Conservation (phyloP, 805 yeast genomes). For the Starmerella etchellsii region DNA sequence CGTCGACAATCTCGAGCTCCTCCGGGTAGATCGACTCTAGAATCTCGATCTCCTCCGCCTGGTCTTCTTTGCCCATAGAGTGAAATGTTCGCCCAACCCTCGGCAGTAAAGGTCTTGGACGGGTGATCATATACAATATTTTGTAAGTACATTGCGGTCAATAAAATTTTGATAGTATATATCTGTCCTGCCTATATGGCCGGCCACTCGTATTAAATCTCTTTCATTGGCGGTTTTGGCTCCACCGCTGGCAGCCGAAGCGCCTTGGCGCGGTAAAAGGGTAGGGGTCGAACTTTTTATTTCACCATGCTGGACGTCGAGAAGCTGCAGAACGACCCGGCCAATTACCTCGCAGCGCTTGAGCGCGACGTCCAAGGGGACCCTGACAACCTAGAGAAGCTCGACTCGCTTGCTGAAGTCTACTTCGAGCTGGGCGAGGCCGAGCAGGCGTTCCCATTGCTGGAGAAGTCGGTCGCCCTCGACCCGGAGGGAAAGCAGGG, state of each 20-base stretch:
- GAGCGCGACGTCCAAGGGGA: conserved; percentile 26
- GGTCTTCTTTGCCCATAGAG: conserved; percentile 59
- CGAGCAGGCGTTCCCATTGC: conserved; percentile 57
- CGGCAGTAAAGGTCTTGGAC: too few relatives aligned
- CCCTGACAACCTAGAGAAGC: conserved; percentile 31
- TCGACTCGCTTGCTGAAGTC: conserved; percentile 48
- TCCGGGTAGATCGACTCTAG: conserved; percentile 88
- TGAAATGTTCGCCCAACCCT: too few relatives aligned
- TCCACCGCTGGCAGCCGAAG: too few relatives aligned
- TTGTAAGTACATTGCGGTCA: too few relatives aligned
- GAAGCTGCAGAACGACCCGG: conserved; percentile 29
- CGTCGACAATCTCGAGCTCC: conserved; percentile 44
- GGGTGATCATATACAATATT: too few relatives aligned
- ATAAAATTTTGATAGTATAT: too few relatives aligned
- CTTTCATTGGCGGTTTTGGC: too few relatives aligned
- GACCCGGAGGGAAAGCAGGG: conserved; percentile 58
- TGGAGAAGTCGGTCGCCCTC: conserved; percentile 47
- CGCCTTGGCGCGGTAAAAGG: too few relatives aligned
- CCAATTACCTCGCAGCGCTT: conserved; percentile 39
- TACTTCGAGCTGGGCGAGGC: conserved; percentile 69
- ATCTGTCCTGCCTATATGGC: too few relatives aligned
- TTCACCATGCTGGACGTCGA: conserved; percentile 10
- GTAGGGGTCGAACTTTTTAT: too few relatives aligned
- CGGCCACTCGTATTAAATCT: too few relatives aligned
- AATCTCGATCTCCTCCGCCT: conserved; percentile 78